Conservation (phyloP, 2,329 filamentous ascomycete species). For the Domatiomyces globalis region DNA sequence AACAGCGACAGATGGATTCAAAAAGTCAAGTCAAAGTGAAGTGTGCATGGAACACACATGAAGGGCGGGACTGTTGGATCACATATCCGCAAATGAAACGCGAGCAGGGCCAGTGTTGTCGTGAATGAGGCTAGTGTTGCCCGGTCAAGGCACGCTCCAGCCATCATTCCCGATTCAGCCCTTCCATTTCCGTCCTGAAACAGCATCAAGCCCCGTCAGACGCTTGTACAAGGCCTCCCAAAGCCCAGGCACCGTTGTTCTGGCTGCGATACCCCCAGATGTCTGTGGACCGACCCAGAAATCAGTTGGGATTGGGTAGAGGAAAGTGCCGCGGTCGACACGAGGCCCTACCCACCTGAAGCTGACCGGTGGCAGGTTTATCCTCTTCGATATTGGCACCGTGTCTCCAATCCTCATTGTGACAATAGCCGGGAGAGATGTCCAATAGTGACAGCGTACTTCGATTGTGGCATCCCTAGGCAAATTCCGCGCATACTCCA, state of each 20-base stretch:
- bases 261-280: constrained; percentile 21
- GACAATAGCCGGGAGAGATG: constrained; percentile 29
- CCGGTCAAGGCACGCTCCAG: not conserved
- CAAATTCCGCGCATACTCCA: constrained; percentile 31
- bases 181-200: constrained; percentile 10
- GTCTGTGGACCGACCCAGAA: constrained; percentile 29
- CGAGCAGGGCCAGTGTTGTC: not conserved
- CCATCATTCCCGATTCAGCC: constrained; percentile 3
- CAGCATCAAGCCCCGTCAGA: constrained; percentile 20
- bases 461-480: constrained; percentile 31
- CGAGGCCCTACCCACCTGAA: constrained; percentile 26
- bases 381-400: constrained; percentile 21
- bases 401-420: constrained; percentile 31
- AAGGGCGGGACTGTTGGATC: not conserved
- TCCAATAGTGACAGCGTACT: constrained; percentile 33
- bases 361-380: constrained; percentile 25
- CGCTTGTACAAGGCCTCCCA: constrained; percentile 31
- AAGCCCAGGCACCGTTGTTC: constrained; percentile 27
- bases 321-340: constrained; percentile 25
- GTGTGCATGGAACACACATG: not conserved
- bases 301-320: constrained; percentile 24
- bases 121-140: not conserved
- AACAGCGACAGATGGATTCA: not conserved
- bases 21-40: not conserved
- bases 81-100: not conserved